These are phyloP conservation scores for Pseudogymnoascus sp. DNA, from an alignment of 2,329 filamentous ascomycete genomes.

Conservation along the genomic window DNA sequence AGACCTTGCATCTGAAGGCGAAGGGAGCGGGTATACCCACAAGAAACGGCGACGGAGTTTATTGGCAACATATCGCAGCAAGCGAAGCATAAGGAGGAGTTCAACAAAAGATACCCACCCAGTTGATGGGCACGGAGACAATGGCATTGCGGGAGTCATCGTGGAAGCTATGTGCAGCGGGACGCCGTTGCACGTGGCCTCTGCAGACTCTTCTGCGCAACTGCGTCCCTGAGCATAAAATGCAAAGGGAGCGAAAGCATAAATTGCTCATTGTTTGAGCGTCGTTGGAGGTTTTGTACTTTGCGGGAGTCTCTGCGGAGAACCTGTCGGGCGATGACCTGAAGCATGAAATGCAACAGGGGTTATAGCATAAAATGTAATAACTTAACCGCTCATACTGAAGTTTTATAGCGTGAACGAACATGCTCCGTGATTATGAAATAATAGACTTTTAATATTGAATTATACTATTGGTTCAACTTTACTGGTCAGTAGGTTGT, in stretches of 20 bases:
- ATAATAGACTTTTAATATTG: not conserved
- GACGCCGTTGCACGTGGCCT: not conserved
- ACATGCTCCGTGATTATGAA: not conserved
- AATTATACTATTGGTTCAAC: not conserved
- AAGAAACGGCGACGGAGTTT: no score
- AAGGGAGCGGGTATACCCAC: not conserved
- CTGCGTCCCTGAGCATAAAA: conserved; percentile 6
- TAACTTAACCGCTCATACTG: not conserved
- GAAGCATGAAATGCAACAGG: conserved; percentile 2
- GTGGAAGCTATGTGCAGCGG: not conserved
- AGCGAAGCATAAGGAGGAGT: not conserved
- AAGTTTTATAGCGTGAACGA: not conserved
- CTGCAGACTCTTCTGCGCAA: not conserved
- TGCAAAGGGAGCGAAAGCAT: conserved; percentile 1
- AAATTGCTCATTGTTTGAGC: not conserved
- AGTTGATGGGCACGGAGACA: not conserved
- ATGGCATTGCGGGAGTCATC: no score
- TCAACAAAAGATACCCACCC: not conserved
- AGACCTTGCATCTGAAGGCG: not conserved
- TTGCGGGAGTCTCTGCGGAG: not conserved
- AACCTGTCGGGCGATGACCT: conserved; percentile 2
- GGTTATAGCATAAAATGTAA: not conserved
- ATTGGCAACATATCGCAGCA: not conserved
- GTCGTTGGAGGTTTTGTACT: not conserved
- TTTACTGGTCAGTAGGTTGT: not conserved